Evolutionary conservation across 495 filamentous ascomycete genomes (phyloP).

Genomic region (Glonium stellatum): DNA sequence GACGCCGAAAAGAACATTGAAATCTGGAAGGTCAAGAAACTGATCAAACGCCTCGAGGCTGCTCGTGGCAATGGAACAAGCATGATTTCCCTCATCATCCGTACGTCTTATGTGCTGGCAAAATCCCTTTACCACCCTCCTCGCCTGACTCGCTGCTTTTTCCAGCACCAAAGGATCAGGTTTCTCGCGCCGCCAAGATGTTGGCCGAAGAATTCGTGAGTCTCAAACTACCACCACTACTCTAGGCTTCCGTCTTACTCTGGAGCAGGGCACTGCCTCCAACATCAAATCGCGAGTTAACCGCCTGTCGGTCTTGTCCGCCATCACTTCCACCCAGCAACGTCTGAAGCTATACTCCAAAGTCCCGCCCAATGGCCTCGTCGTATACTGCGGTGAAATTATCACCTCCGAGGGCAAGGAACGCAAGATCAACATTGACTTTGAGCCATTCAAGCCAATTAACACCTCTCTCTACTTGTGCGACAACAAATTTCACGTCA

Average conservation of each 20-base stretch:
- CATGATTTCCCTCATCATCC: conserved; percentile 99
- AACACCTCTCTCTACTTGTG: conserved; percentile 98
- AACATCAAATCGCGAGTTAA: conserved; percentile 99
- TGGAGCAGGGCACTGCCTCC: conserved; percentile 68
- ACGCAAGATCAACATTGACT: conserved; percentile 98
- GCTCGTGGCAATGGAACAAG: conserved; percentile 92
- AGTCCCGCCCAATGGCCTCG: conserved; percentile 92
- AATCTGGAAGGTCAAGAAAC: conserved; percentile 92
- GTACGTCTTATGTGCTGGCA: conserved; percentile 50
- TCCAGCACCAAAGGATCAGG: conserved; percentile 90
- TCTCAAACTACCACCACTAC: conserved; percentile 16
- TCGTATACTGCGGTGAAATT: conserved; percentile 99
- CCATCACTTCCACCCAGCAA: conserved; percentile 98
- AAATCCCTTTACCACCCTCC: background rate
- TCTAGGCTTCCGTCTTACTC: conserved; percentile 4
- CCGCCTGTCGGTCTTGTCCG: conserved; percentile 90
- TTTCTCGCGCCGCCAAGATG: conserved; percentile 96
- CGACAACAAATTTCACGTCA: conserved; percentile 92
- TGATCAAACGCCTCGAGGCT: conserved; percentile 76
- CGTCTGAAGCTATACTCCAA: conserved; percentile 97
- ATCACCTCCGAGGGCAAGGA: conserved; percentile 98
- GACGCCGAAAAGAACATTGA: conserved; percentile 98
- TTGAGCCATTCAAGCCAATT: conserved; percentile 99
- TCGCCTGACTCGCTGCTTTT: conserved; percentile 17
- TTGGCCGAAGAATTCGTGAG: conserved; percentile 99